A percentile compares a stretch with the other conserved stretches of the same genome.
Evolutionary conservation across 208 protist species (phyloP).

Genomic region (Leishmania guyanensis): DNA sequence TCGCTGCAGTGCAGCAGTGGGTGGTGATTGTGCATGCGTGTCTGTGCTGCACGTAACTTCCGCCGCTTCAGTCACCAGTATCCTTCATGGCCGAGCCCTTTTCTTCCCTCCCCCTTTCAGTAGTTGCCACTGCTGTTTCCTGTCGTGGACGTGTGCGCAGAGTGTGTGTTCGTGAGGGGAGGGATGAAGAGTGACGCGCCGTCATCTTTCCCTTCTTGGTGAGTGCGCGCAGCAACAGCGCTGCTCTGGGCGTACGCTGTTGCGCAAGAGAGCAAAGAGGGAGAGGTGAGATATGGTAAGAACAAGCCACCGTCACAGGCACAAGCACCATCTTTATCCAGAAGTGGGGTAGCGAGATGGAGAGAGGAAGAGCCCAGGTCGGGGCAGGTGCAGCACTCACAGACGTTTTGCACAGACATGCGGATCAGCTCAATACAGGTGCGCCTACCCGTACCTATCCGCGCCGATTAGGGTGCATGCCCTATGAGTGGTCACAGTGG

Average conservation of each 20-base stretch:
- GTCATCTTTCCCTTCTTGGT: background rate
- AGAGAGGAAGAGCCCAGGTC: background rate
- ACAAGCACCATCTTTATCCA: background rate
- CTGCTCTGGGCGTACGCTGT: background rate
- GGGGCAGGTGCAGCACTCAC: background rate
- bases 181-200: background rate
- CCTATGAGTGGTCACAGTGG: background rate
- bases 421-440: background rate
- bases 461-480: background rate
- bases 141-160: background rate
- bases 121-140: background rate
- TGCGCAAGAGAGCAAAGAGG: background rate
- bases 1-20: background rate
- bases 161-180: background rate
- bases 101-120: background rate
- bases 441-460: background rate
- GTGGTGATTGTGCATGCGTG: background rate
- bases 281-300: slow-evolving; percentile 3
- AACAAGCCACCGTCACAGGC: background rate
- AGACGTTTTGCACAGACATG: background rate
- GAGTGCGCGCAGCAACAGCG: background rate
- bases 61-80: background rate
- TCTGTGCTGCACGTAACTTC: background rate
- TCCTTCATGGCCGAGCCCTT: background rate
- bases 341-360: background rate